Base-by-base conservation (phyloP, 768 basidiomycete species). In the Boletus barrowsii region DNA sequence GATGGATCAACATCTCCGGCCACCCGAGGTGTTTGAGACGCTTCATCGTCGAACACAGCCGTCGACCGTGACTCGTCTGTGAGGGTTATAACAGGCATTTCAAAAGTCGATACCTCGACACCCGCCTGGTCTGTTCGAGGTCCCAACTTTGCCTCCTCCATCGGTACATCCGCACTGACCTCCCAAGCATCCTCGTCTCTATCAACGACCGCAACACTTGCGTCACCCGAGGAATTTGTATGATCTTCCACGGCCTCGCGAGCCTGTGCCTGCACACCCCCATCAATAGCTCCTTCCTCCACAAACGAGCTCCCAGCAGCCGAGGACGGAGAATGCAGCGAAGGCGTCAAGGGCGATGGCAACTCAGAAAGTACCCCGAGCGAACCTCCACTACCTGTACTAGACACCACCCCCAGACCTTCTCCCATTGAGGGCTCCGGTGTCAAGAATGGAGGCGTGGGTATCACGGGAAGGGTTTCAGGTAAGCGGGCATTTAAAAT, bases 321-420 rank as follows among this genome's bases (percentile, higher is more conserved):
- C 6, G 43, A 3, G 2, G 1, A 35, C 10, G 57, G 53, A 4
- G 48, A 54, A 42, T 29, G 46, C 15, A 48, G 8, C 0, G 50
- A 37, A 7, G 59, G 55, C 6, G 54, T 64, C 44, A 47, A n/a
- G 14, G 53, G 46, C 4, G 45, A 45, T 17, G n/a, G 5, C 7
- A 22, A 17, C 33, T 17, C 29, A 4, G 51, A 37, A 32, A 24
- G 1, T 6, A 9, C n/a, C 24, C 24, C 42, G 3, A 44, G 3
- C 1, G 20, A 46, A 8, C 17, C 14, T 17, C 26, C 46, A 18
- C 2, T 22, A 9, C 11, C 20, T 2, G 15, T 17, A 6, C 30
- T 33, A 17, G 15, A 9, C n/a, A 14, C 2, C n/a, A n/a, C 14
- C 6, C 20, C 42, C 10, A 9, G 20, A 45, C 26, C 49, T 5